A percentile compares a stretch with the other conserved stretches of the same genome.
Conservation (phyloP, 306 rosid genomes). For the Castanopsis chinensis region DNA sequence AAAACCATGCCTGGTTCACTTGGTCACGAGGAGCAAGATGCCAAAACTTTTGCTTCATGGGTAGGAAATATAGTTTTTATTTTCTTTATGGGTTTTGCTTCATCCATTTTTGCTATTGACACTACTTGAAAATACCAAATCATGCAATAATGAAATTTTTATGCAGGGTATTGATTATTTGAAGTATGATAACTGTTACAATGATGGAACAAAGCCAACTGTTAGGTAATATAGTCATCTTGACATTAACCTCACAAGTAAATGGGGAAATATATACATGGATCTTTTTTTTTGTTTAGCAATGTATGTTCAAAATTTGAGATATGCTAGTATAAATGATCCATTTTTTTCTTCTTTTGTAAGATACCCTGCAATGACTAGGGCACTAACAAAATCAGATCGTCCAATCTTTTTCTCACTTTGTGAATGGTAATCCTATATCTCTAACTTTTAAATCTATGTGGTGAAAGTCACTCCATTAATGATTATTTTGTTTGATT, state of each 20-base stretch:
- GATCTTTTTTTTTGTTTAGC: background rate
- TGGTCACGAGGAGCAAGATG: conserved; percentile 88
- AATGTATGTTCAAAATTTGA: background rate
- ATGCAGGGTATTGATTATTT: conserved; percentile 90
- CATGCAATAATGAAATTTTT: conserved; percentile 4
- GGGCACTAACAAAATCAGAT: conserved; percentile 74
- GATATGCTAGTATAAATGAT: background rate
- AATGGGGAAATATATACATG: background rate
- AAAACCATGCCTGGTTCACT: conserved; percentile 92
- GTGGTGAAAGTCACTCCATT: background rate
- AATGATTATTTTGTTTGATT: conserved; percentile 11
- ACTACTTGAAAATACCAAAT: background rate
- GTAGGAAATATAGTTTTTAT: conserved; percentile 33
- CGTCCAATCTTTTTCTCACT: conserved; percentile 90
- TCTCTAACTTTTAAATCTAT: background rate
- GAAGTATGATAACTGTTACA: conserved; percentile 91
- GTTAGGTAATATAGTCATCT: conserved; percentile 44
- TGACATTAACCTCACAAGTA: background rate
- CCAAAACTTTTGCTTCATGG: conserved; percentile 89
- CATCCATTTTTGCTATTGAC: background rate
- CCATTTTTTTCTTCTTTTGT: background rate
- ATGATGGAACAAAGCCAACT: conserved; percentile 72
- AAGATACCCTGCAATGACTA: conserved; percentile 90
- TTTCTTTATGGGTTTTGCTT: background rate
- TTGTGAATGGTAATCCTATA: conserved; percentile 76